Evolutionary conservation across 179 eudicot species (phyloP), one percentile per base, ranked within the genome.

Genomic region (Corrigiola litoralis): DNA sequence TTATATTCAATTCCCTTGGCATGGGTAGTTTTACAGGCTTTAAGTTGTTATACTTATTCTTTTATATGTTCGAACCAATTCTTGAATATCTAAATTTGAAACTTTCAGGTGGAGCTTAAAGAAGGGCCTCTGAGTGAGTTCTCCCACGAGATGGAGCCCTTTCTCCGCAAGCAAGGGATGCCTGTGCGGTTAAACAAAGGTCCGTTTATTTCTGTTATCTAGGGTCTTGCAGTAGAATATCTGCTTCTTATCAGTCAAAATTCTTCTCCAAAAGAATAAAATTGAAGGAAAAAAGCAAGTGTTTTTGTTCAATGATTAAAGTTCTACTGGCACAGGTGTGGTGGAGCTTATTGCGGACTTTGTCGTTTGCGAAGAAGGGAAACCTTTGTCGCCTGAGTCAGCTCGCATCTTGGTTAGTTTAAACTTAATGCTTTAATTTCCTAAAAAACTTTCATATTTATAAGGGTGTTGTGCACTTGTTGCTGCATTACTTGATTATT

Each of bases 131-230:
- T 94, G 41, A 87, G 77, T 13, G 82, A 90, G 77, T 94, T 94
- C 81, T 78, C 87, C 16, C 99, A 94, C 73, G 99, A 94, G 79
- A 86, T 94, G 99, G 99, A 90, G 70, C 99, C 99, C 51, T 86
- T 87, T 65, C 65, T 94, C 66, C 94, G 99, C 24, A 94, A 94
- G 79, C 99, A 85, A 72, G 97, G 97, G 53, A 72, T 94, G 95
- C 97, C 99, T 55, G 97, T 90, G 59, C 85, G 95, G 23, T 81
- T 94, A 55, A 90, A 82, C 70, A 90, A 82, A 88, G 99, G 99
- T 86, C 11, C 25, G 74, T 23, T 3, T 12, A 16, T 61, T 32
- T 67, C 27, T 21, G n/a, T 18, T 67, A 10, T 45, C 14, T 49
- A 28, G 21, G 1, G 9, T 42, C 42, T 20, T 58, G 33, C 4